These are phyloP conservation scores for Phragmites australis DNA, from an alignment of 176 grass and related monocot species.

Conservation along the genomic window DNA sequence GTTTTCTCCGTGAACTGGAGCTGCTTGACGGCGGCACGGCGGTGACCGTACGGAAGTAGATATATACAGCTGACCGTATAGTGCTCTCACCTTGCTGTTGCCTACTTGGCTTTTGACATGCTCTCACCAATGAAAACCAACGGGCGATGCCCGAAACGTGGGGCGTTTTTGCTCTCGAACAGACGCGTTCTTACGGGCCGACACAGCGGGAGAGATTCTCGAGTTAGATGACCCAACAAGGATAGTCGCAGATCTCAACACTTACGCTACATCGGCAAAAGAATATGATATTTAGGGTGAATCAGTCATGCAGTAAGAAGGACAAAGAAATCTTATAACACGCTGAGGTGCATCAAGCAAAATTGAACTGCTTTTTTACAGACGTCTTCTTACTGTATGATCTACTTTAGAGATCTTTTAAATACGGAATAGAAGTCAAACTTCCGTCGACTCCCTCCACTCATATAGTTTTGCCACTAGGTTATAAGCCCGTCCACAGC, in stretches of 20 bases:
- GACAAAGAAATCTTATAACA: neutral
- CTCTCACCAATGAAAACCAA: neutral
- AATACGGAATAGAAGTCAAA: no score
- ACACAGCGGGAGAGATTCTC: neutral
- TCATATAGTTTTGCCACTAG: no score
- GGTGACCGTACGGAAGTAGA: neutral
- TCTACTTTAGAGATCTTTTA: no score
- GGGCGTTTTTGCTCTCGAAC: neutral
- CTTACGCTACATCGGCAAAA: neutral
- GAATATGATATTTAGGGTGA: neutral
- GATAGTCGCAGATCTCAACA: neutral
- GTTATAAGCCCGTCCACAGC: no score
- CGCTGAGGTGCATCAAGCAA: neutral
- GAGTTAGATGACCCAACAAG: neutral
- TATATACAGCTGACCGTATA: no score
- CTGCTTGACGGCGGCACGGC: neutral
- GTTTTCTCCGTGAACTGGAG: neutral
- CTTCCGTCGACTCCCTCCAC: no score
- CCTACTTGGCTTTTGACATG: constrained; percentile 23
- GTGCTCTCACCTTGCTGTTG: neutral
- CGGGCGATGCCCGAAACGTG: neutral
- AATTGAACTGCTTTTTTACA: no score
- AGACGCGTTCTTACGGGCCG: neutral
- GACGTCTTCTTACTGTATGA: no score
- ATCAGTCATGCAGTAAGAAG: neutral